A percentile compares a stretch with the other conserved stretches of the same genome.
phyloP scores from a whole-genome alignment of 169 alveolate genomes.

The Plasmodium billcollinsi region DNA sequence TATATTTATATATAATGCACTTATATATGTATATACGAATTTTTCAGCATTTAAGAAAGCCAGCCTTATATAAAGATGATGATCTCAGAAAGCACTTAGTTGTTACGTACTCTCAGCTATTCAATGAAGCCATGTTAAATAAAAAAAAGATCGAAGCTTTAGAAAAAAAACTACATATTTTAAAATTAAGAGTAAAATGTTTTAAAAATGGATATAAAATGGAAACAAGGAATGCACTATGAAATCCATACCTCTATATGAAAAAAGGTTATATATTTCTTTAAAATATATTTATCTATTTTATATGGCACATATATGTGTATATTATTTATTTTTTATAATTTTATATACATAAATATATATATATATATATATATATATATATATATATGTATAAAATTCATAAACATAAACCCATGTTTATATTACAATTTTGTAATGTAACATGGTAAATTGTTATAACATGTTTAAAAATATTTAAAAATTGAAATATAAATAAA shows the following conservation, averaged over 20 bases:
- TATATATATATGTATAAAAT: too few species aligned
- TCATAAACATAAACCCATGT: too few species aligned
- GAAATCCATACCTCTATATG: background rate
- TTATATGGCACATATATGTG: too few species aligned
- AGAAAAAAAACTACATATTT: constrained; percentile 57
- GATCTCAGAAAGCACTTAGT: constrained; percentile 54
- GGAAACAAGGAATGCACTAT: constrained; percentile 66
- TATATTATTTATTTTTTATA: too few species aligned
- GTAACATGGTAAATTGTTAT: too few species aligned
- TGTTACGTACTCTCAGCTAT: constrained; percentile 32
- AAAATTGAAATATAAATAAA: too few species aligned
- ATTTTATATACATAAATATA: too few species aligned
- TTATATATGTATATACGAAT: background rate
- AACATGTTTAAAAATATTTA: too few species aligned
- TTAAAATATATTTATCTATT: too few species aligned
- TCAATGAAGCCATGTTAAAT: constrained; percentile 55
- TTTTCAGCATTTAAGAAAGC: constrained; percentile 61
- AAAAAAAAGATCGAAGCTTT: constrained; percentile 41
- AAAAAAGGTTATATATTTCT: background rate
- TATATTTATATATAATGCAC: background rate
- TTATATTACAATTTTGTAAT: too few species aligned
- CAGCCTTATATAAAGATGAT: constrained; percentile 29
- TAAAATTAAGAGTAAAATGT: constrained; percentile 30
- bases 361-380: too few species aligned
- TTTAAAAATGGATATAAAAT: constrained; percentile 38